These are phyloP conservation scores for Aspergillus sp. DNA, from an alignment of 2,329 filamentous ascomycete species.

Conservation along the genomic window DNA sequence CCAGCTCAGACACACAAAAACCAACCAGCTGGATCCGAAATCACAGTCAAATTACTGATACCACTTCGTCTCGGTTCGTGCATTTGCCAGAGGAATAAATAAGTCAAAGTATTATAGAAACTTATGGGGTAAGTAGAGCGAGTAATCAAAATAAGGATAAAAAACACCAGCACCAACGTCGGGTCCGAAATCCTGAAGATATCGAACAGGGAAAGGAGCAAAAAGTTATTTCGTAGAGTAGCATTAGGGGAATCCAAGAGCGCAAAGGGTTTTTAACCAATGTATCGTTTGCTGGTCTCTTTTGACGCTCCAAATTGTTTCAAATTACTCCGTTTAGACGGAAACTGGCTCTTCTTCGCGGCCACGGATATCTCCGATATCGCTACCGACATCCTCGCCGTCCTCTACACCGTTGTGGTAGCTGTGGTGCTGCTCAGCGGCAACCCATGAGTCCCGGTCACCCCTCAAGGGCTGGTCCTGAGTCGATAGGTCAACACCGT, in stretches of 20 bases:
- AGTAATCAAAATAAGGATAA: slow-evolving; percentile 1
- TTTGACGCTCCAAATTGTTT: background rate
- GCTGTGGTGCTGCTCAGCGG: slow-evolving; percentile 60
- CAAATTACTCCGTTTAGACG: slow-evolving; percentile 6
- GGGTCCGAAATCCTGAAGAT: slow-evolving; percentile 1
- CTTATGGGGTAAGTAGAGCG: slow-evolving; percentile 8
- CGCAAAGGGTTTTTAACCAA: slow-evolving; percentile 12
- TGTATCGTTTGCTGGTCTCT: background rate
- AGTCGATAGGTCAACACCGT: slow-evolving; percentile 76
- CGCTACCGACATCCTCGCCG: slow-evolving; percentile 39
- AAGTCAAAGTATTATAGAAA: slow-evolving; percentile 1
- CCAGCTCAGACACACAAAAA: background rate
- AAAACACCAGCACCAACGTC: slow-evolving; percentile 14
- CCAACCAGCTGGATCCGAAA: background rate
- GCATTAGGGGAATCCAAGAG: slow-evolving; percentile 9
- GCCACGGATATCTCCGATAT: slow-evolving; percentile 35
- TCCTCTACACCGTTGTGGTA: slow-evolving; percentile 44
- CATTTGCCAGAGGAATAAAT: background rate
- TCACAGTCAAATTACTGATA: background rate
- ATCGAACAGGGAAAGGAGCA: slow-evolving; percentile 1
- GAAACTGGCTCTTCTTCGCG: slow-evolving; percentile 37
- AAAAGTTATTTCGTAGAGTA: slow-evolving; percentile 4
- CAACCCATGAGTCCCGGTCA: slow-evolving; percentile 78
- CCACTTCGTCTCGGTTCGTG: background rate
- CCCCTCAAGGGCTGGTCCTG: slow-evolving; percentile 79